Conservation (phyloP, 257 asterid genomes). For the Capsicum rhomboideum region DNA sequence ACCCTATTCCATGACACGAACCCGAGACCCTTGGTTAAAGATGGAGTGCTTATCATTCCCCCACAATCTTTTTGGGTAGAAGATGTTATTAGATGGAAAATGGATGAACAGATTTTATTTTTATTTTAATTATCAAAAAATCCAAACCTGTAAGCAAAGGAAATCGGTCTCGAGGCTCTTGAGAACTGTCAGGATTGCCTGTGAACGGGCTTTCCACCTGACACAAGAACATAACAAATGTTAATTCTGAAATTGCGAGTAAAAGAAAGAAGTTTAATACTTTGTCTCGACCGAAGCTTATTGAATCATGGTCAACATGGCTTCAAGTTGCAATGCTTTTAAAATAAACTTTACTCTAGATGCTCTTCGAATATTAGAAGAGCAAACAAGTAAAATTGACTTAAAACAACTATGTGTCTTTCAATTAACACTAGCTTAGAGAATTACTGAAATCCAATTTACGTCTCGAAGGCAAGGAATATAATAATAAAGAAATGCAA, state of each 20-base stretch:
- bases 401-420: neutral
- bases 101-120: no score
- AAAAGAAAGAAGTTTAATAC: neutral
- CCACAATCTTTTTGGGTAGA: neutral
- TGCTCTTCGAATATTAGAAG: neutral
- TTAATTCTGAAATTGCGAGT: neutral
- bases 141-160: slow-evolving; percentile 80
- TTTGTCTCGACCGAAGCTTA: neutral
- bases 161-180: slow-evolving; percentile 69
- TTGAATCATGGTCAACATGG: neutral
- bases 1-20: no score
- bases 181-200: slow-evolving; percentile 56
- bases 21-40: neutral
- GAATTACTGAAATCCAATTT: neutral
- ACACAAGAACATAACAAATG: neutral
- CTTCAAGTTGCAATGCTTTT: neutral
- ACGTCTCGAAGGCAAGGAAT: neutral
- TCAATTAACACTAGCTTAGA: neutral
- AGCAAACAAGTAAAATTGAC: neutral
- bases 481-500: neutral
- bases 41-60: neutral
- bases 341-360: neutral
- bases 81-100: neutral
- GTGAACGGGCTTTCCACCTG: slow-evolving; percentile 97
- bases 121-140: neutral